These are phyloP conservation scores for Hypholoma sublateritium DNA, from an alignment of 768 basidiomycete species.

Conservation along the genomic window DNA sequence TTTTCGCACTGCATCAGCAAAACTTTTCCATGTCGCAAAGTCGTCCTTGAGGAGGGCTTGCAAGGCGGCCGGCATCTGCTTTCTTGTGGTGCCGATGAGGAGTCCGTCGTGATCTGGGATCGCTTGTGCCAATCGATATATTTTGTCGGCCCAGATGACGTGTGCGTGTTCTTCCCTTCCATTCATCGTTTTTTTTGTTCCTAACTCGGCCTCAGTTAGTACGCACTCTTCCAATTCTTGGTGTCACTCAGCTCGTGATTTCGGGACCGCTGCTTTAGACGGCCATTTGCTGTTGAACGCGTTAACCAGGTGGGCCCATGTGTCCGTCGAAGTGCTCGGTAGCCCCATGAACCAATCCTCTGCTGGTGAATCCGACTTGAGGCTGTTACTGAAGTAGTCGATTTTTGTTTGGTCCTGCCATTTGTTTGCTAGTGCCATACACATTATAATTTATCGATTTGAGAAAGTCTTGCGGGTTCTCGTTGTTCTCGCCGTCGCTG, in stretches of 20 bases:
- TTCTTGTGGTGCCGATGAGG: too few species aligned
- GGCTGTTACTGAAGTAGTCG: neutral
- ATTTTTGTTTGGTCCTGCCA: constrained; percentile 11
- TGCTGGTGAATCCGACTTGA: constrained; percentile 12
- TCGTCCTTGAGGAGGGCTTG: too few species aligned
- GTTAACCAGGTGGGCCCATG: constrained; percentile 7
- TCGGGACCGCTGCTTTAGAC: constrained; percentile 6
- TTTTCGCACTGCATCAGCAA: too few species aligned
- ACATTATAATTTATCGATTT: constrained; percentile 15
- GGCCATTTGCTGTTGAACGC: constrained; percentile 21
- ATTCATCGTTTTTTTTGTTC: too few species aligned
- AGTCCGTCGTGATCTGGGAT: too few species aligned
- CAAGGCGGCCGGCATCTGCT: too few species aligned
- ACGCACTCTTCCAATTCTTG: too few species aligned
- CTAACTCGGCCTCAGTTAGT: too few species aligned
- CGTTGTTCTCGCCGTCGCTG: neutral
- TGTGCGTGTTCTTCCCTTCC: too few species aligned
- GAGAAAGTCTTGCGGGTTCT: constrained; percentile 21
- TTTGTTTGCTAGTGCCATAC: constrained; percentile 1
- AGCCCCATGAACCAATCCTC: constrained; percentile 16
- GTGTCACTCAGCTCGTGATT: neutral
- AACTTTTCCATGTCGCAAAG: too few species aligned
- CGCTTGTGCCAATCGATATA: too few species aligned
- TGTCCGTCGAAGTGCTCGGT: neutral
- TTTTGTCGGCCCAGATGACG: too few species aligned